A percentile compares a stretch with the other conserved stretches of the same genome.
These are phyloP conservation scores for Pseudogymnoascus sp. DNA, from an alignment of 2,329 filamentous ascomycete species.

Conservation along the genomic window DNA sequence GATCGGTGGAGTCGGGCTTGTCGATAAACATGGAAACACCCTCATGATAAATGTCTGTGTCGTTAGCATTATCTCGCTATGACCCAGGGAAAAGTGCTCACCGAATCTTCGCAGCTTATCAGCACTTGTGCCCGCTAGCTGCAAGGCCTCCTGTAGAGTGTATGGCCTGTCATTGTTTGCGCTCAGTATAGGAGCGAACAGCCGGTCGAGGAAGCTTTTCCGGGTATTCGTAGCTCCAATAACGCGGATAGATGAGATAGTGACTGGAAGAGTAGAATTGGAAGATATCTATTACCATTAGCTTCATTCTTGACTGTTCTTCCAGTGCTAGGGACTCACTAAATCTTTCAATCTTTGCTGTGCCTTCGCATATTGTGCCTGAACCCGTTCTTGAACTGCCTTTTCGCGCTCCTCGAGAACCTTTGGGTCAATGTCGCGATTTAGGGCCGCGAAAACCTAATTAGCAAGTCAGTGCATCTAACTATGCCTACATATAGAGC, in stretches of 20 bases:
- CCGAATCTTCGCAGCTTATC: constrained; percentile 73
- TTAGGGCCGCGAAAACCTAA: constrained; percentile 52
- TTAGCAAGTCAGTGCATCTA: constrained; percentile 13
- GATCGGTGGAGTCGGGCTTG: constrained; percentile 58
- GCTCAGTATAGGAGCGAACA: constrained; percentile 70
- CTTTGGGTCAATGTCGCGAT: constrained; percentile 48
- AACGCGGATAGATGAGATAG: constrained; percentile 76
- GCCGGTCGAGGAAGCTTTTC: constrained; percentile 68
- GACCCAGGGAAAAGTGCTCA: constrained; percentile 33
- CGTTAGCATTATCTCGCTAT: constrained; percentile 13
- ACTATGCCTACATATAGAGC: constrained; percentile 27
- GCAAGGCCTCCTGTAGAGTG: constrained; percentile 71
- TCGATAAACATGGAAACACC: constrained; percentile 77
- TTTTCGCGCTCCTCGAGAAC: constrained; percentile 50
- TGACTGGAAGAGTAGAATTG: constrained; percentile 80
- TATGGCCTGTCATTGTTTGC: constrained; percentile 58
- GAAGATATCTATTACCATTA: constrained; percentile 51
- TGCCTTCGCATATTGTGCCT: constrained; percentile 33
- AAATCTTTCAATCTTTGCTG: constrained; percentile 56
- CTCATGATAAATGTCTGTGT: constrained; percentile 74
- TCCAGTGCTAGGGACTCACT: constrained; percentile 35
- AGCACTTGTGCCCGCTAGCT: constrained; percentile 59
- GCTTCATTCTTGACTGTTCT: not conserved
- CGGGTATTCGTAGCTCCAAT: constrained; percentile 80
- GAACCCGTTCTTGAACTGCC: constrained; percentile 41